Evolutionary conservation across 306 rosid species (phyloP), one percentile per base, ranked within the genome.

Genomic region (Oemleria cerasiformis): DNA sequence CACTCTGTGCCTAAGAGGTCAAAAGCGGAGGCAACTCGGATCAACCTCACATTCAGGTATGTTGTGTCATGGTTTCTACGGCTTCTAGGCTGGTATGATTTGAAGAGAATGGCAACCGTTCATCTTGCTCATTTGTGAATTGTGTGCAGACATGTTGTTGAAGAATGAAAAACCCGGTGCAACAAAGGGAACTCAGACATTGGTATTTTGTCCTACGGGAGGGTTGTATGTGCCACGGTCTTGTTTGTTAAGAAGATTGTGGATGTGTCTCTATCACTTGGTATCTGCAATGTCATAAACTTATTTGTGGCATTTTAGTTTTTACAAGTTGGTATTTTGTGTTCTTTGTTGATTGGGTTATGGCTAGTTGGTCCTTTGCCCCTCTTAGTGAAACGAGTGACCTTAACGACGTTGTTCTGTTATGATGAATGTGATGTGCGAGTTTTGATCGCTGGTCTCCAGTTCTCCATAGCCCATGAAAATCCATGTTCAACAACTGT

Each of bases 41-140:
- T 94, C 78, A 94, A 87, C 84, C 99, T 94, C 49, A 94, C 98
- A 17, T 94, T 94, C 75, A 86, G 98, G 82, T 83, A n/a, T 65
- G 86, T 87, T 65, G 73, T 86, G 39, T 81, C 82, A 88, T 63
- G 10, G 25, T 39, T 63, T 55, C 2, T 69, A 67, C 58, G 10
- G 25, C 34, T 60, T 55, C 2, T 69, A 67, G 63, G 56, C 70
- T 17, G 4, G 10, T 19, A 53, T 8, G 19, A 19, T 9, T 16
- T 43, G 21, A 30, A 21, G 45, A 59, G 48, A 17, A 67, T 40
- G 43, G 12, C 70, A 48, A 21, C 47, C 34, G 56, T 43, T 14
- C 20, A 9, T 21, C 20, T n/a, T n/a, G 68, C 9, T 40, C 21
- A 50, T 61, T 16, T 64, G 36, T 17, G 47, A 17, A 54, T 54